Base-by-base conservation (phyloP, 2,329 filamentous ascomycete genomes). In the Pseudopithomyces maydicus region DNA sequence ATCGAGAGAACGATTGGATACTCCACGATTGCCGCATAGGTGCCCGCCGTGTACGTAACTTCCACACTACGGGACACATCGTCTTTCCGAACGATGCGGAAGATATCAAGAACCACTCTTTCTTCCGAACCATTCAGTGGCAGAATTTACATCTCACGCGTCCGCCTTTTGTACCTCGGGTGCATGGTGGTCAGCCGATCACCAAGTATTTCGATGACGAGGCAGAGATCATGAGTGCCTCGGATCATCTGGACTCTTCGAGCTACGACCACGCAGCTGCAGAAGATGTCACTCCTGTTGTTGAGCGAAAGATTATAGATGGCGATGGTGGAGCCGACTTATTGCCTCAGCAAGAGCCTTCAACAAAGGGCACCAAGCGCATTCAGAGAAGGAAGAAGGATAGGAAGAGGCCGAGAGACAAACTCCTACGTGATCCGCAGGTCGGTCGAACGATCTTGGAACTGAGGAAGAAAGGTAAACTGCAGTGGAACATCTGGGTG, bases 171-270 rank as follows among this genome's bases (percentile, higher is more conserved):
- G 80, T 96, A 0, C 94, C 94, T 0, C 83, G 86, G 10, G 87
- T 97, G 22, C 70, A 74, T 11, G 73, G 76, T 36, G 73, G 74
- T 22, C 79, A 82, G 58, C 69, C 73, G 14, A 79, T 82, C 70
- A 95, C 92, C 1, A 91, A 90, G 67, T 98, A 97, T 72, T 98
- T 98, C 70, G 91, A 97, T 56, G 89, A 92, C 48, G 90, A 92
- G 62, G 87, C 90, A 39, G 82, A 88, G 26, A 86, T 94, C 50
- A 66, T 81, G 58, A 78, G 71, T 17, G 72, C 62, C 23, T 69
- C 67, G 0, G 73, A 75, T 43, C 71, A 75, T 50, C 65, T 75
- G 5, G 72, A 76, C 49, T 71, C 71, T 11, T 72, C 68, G 2
- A 74, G 72, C 54, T 74, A 71, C 43, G 68, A 69, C 43, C 63